Evolutionary conservation across 306 rosid species (phyloP).

Genomic region (Cucumis hystrix): DNA sequence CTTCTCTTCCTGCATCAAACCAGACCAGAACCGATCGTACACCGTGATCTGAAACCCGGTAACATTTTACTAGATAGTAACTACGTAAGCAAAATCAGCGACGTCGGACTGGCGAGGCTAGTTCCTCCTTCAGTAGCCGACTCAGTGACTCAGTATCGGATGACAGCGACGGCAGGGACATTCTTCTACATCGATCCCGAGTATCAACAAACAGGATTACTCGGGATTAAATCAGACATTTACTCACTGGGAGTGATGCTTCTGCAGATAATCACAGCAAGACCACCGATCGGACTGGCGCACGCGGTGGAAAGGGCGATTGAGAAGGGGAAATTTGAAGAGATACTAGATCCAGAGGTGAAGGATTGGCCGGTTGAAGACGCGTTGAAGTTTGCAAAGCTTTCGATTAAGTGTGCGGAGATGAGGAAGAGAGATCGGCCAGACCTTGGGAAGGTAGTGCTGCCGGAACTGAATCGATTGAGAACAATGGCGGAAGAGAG

Average conservation of each 20-base stretch:
- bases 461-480: conserved; percentile 57
- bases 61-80: conserved; percentile 79
- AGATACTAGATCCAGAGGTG: conserved; percentile 60
- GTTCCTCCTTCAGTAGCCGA: conserved; percentile 75
- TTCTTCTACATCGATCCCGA: conserved; percentile 91
- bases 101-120: conserved; percentile 82
- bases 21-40: conserved; percentile 88
- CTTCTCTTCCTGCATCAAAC: conserved; percentile 73
- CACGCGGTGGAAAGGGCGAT: conserved; percentile 51
- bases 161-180: conserved; percentile 89
- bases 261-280: conserved; percentile 56
- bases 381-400: conserved; percentile 41
- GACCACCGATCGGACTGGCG: conserved; percentile 73
- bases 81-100: conserved; percentile 83
- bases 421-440: conserved; percentile 81
- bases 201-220: conserved; percentile 81
- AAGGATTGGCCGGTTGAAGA: conserved; percentile 67
- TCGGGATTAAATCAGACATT: conserved; percentile 66
- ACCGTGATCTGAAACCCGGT: conserved; percentile 78
- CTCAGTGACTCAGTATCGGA: conserved; percentile 54
- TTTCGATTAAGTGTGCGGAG: conserved; percentile 57
- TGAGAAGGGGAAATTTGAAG: conserved; percentile 41
- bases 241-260: conserved; percentile 76
- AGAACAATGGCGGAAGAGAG: conserved; percentile 43
- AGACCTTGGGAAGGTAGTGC: conserved; percentile 52